Percentiles rank a stretch among this genome's conserved stretches.
Conservation (phyloP, 2,329 filamentous ascomycete species). For the Ilyonectria robusta region DNA sequence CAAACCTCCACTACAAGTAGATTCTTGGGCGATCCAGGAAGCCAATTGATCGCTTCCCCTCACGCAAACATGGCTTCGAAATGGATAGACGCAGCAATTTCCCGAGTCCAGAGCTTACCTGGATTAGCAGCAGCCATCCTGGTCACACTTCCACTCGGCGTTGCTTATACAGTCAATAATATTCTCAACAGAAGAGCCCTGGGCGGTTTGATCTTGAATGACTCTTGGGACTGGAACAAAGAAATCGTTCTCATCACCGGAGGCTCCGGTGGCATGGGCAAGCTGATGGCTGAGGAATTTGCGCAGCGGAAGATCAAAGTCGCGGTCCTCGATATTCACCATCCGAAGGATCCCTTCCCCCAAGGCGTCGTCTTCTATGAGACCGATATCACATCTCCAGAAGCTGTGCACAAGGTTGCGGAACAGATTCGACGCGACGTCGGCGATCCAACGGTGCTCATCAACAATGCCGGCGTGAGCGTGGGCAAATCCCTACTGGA, state of each 20-base stretch:
- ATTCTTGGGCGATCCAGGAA: no score
- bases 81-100: background rate
- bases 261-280: slow-evolving; percentile 28
- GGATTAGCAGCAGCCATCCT: background rate
- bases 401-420: slow-evolving; percentile 15
- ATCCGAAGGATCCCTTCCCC: slow-evolving; percentile 7
- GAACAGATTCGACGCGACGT: slow-evolving; percentile 25
- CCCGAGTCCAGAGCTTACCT: background rate
- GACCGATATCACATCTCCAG: slow-evolving; percentile 27
- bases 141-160: background rate
- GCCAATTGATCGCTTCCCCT: no score
- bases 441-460: slow-evolving; percentile 33
- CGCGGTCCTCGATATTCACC: slow-evolving; percentile 19
- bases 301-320: slow-evolving; percentile 21
- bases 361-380: slow-evolving; percentile 21
- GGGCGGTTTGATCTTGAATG: background rate
- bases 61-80: background rate
- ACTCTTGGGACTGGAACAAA: slow-evolving; percentile 15
- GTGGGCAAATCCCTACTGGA: slow-evolving; percentile 17
- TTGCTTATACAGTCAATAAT: slow-evolving; percentile 11
- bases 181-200: slow-evolving; percentile 1
- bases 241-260: slow-evolving; percentile 27
- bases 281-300: slow-evolving; percentile 19
- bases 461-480: slow-evolving; percentile 34
- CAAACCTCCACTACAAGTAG: no score